These are phyloP conservation scores for Fusarium agapanthi DNA, from an alignment of 2,329 filamentous ascomycete species.

Conservation along the genomic window DNA sequence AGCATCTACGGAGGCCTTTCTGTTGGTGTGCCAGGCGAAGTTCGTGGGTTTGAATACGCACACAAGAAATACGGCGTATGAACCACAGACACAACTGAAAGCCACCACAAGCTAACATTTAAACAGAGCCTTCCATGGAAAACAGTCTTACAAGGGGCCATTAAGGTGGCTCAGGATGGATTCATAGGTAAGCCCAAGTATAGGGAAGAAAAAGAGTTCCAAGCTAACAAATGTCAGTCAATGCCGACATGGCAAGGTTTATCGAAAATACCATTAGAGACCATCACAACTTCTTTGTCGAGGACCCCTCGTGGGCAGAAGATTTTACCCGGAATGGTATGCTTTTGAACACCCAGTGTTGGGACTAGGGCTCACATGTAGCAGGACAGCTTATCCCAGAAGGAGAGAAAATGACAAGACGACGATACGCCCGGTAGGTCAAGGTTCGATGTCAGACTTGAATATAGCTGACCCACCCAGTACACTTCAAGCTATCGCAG, in stretches of 20 bases:
- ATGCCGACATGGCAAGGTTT: conserved; percentile 76
- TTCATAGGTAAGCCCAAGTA: conserved; percentile 60
- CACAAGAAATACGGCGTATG: conserved; percentile 75
- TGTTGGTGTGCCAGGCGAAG: conserved; percentile 75
- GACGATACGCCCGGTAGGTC: conserved; percentile 72
- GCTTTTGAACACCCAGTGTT: neutral
- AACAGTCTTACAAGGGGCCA: conserved; percentile 76
- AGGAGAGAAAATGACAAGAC: conserved; percentile 82
- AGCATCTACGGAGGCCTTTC: conserved; percentile 79
- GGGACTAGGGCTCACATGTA: neutral
- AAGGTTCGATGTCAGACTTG: neutral
- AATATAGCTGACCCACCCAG: conserved; percentile 31
- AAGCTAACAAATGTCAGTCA: conserved; percentile 57
- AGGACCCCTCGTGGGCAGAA: conserved; percentile 81
- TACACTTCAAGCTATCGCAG: conserved; percentile 80
- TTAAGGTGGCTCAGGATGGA: conserved; percentile 76
- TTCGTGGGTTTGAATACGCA: conserved; percentile 81
- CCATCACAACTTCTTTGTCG: conserved; percentile 69
- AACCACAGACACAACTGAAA: neutral
- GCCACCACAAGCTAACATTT: neutral
- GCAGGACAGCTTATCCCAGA: conserved; percentile 70
- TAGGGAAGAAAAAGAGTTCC: neutral
- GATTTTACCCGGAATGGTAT: conserved; percentile 86
- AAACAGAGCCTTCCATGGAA: conserved; percentile 70
- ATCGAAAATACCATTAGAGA: conserved; percentile 63